Percentiles rank a stretch among this genome's conserved stretches.
Conservation (phyloP, 2,329 filamentous ascomycete genomes). For the Stagonosporopsis cucurbitacearum region DNA sequence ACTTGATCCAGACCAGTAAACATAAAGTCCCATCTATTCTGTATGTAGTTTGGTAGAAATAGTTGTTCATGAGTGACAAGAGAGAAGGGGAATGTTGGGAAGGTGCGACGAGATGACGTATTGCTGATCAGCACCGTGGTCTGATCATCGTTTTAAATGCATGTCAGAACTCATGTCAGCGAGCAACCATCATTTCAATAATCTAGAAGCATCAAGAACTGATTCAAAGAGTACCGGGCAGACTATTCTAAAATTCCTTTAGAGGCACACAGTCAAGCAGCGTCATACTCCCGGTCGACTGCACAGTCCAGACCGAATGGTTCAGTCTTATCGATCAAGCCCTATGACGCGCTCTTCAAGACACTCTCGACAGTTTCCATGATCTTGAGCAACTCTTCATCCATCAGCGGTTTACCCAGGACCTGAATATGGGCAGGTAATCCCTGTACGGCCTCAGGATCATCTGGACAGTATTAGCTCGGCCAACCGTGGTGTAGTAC, state of each 20-base stretch:
- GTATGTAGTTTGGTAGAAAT: background rate
- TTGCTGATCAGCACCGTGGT: background rate
- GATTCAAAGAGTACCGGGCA: background rate
- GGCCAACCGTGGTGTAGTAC: background rate
- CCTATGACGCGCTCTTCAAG: constrained; percentile 23
- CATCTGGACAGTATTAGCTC: constrained; percentile 41
- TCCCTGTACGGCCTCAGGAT: constrained; percentile 51
- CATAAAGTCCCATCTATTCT: background rate
- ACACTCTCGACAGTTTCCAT: constrained; percentile 42
- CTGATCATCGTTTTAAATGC: background rate
- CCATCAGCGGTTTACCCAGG: constrained; percentile 54
- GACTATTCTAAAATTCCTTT: background rate
- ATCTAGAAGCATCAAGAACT: background rate
- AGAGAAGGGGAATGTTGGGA: background rate
- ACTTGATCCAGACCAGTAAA: background rate
- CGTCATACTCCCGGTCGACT: too few relatives aligned
- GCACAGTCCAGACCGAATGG: background rate
- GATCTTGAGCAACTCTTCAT: constrained; percentile 54
- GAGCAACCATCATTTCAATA: background rate
- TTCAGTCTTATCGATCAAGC: background rate
- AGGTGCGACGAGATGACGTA: constrained; percentile 16
- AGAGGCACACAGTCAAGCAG: background rate
- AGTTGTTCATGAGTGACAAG: background rate
- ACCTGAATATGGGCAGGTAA: constrained; percentile 58
- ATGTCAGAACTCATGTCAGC: background rate